Conservation (phyloP, 169 alveolate species). For the Eimeria acervulina region DNA sequence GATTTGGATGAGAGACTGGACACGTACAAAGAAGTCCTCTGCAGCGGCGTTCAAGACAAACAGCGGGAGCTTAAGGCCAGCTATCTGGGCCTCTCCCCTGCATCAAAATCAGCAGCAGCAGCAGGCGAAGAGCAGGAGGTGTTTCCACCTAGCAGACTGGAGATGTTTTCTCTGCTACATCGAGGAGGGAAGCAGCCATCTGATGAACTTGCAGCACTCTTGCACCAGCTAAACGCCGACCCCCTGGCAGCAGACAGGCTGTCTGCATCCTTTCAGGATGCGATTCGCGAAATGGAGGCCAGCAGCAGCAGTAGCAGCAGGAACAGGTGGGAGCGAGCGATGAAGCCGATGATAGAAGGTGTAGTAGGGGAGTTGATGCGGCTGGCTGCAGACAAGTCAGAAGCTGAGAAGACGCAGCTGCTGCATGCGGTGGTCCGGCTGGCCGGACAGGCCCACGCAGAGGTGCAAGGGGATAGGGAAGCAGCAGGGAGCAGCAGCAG, state of each 20-base stretch:
- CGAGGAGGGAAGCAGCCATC: neutral
- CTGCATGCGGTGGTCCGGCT: conserved; percentile 63
- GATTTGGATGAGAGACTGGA: conserved; percentile 18
- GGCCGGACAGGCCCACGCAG: conserved; percentile 9
- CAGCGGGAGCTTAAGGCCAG: conserved; percentile 41
- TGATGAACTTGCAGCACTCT: conserved; percentile 42
- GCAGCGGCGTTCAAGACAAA: conserved; percentile 77
- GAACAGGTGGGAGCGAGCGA: conserved; percentile 31
- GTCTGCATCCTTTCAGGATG: conserved; percentile 19
- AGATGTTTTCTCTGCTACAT: neutral
- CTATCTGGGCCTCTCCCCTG: conserved; percentile 2
- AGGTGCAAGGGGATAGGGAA: neutral
- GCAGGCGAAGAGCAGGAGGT: neutral
- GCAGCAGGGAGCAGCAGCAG: conserved; percentile 8
- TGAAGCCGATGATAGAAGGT: conserved; percentile 31
- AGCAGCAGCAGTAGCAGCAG: conserved; percentile 36
- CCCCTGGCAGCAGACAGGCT: conserved; percentile 31
- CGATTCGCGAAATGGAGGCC: neutral
- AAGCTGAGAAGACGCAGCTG: conserved; percentile 24
- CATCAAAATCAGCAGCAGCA: conserved; percentile 3
- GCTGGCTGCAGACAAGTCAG: conserved; percentile 8
- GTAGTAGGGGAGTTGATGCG: conserved; percentile 38
- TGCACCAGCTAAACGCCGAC: neutral
- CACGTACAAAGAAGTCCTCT: conserved; percentile 58
- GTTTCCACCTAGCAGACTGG: neutral